Evolutionary conservation across 345 rosid species (phyloP).

Genomic region (Turnera subulata): DNA sequence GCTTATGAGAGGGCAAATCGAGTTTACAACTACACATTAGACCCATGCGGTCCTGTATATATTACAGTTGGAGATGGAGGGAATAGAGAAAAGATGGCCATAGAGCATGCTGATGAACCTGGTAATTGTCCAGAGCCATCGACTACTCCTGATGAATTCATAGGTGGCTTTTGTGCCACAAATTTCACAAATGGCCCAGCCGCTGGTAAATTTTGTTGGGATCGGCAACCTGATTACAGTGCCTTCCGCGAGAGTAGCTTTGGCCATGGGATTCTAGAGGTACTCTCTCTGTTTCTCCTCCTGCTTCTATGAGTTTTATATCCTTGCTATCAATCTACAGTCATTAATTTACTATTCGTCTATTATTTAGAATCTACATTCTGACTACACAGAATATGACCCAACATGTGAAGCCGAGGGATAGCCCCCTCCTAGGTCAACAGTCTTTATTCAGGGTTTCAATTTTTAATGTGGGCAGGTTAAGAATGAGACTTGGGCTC

Average conservation of each 20-base stretch:
- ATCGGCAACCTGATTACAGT: slow-evolving; percentile 80
- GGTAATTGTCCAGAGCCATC: slow-evolving; percentile 70
- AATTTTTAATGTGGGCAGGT: slow-evolving; percentile 38
- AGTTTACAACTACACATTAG: slow-evolving; percentile 70
- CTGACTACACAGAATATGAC: too few relatives aligned
- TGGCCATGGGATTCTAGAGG: slow-evolving; percentile 96
- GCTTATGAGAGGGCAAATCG: slow-evolving; percentile 94
- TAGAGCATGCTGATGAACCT: slow-evolving; percentile 77
- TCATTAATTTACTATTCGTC: too few relatives aligned
- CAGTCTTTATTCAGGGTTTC: neutral
- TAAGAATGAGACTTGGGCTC: slow-evolving; percentile 75
- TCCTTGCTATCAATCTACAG: too few relatives aligned
- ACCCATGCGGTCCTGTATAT: slow-evolving; percentile 81
- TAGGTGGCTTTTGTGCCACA: slow-evolving; percentile 62
- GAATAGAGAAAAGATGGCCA: slow-evolving; percentile 57
- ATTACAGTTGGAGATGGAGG: slow-evolving; percentile 83
- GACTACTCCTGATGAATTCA: slow-evolving; percentile 42
- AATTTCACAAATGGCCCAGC: slow-evolving; percentile 75
- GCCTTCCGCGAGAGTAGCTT: slow-evolving; percentile 91
- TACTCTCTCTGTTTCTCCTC: slow-evolving; percentile 16
- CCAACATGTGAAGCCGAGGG: too few relatives aligned
- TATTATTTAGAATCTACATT: too few relatives aligned
- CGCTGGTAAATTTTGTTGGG: slow-evolving; percentile 82
- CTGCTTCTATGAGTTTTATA: neutral
- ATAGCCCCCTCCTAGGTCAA: neutral